Percentiles rank a stretch among this genome's conserved stretches.
phyloP scores from a whole-genome alignment of 2,329 filamentous ascomycete genomes.

The Coniella lustricola region DNA sequence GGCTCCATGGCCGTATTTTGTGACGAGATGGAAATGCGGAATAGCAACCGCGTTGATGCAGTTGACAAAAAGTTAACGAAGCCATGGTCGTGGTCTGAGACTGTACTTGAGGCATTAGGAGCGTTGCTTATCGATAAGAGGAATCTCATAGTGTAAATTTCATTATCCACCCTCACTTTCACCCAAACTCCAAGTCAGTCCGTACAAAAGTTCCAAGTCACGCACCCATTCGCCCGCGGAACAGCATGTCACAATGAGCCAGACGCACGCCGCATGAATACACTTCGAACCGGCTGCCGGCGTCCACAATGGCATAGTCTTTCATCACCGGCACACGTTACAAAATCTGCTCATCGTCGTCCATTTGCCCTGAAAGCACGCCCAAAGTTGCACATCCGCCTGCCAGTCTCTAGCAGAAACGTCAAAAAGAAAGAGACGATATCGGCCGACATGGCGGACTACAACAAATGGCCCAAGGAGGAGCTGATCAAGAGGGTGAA shows the following conservation, averaged over 20 bases:
- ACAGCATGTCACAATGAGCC: too few relatives aligned
- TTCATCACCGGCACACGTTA: too few relatives aligned
- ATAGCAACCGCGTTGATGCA: too few relatives aligned
- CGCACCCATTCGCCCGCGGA: too few relatives aligned
- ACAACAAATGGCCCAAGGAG: constrained; percentile 61
- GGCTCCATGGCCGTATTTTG: too few relatives aligned
- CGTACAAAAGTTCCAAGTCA: too few relatives aligned
- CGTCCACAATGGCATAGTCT: constrained; percentile 10
- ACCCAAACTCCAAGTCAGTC: not conserved
- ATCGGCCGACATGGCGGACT: constrained; percentile 28
- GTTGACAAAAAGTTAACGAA: too few relatives aligned
- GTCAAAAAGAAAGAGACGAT: not conserved
- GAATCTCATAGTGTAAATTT: constrained; percentile 11
- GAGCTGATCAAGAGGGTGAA: constrained; percentile 62
- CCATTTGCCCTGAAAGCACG: too few relatives aligned
- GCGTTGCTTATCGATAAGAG: constrained; percentile 18
- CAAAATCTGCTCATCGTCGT: too few relatives aligned
- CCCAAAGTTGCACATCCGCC: not conserved
- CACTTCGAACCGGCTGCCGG: not conserved
- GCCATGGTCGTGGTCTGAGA: too few relatives aligned
- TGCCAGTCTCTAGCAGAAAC: not conserved
- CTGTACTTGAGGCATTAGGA: not conserved
- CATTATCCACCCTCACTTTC: not conserved
- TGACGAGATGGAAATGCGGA: not conserved
- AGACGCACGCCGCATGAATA: constrained; percentile 6